Evolutionary conservation across 306 rosid species (phyloP), one percentile per base, ranked within the genome.

Genomic region (Medicago arabica): DNA sequence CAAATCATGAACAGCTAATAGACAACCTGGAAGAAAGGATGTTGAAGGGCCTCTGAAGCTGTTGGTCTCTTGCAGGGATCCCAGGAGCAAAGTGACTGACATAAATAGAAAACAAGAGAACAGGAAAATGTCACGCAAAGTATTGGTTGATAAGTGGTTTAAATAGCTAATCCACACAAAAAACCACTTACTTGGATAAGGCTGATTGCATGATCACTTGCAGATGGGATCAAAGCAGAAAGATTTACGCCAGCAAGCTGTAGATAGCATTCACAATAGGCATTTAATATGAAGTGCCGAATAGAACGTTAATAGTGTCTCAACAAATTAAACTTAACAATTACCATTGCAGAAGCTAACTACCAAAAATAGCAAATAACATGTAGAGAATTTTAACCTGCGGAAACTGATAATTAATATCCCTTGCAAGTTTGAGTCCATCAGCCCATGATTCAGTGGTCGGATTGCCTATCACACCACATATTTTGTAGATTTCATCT

Each of bases 31-130:
- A 96, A 96, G 92, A 96, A 96, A 80, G 98, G 97, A 85, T 96
- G 97, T 72, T 92, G 99, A 72, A 96, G 99, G 75, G 90, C 97
- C 87, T 86, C 98, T 23, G 80, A 77, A 78, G 99, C 98, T 10
- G 98, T 75, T 64, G 99, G 99, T 87, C 99, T 96, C 85, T 85
- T 92, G 80, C 84, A 80, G 11, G 99, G 98, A 84, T 96, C 99
- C 99, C 99, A 96, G 4, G 96, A 90, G 82, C 98, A 92, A 75
- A 96, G 99, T 31, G 93, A 85, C 99, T 96, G 57, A 51, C 53
- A 89, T 51, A 3, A 5, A 18, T 15, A 59, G 23, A n/a, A 72
- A 9, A 63, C 17, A 54, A 59, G 15, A 73, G 31, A 19, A 46
- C 57, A 50, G 57, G 23, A 69, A 66, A 67, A 74, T 0, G 40